Evolutionary conservation across 1,284 basidiomycete species (phyloP).

Genomic region (Marasmius tenuissimus): DNA sequence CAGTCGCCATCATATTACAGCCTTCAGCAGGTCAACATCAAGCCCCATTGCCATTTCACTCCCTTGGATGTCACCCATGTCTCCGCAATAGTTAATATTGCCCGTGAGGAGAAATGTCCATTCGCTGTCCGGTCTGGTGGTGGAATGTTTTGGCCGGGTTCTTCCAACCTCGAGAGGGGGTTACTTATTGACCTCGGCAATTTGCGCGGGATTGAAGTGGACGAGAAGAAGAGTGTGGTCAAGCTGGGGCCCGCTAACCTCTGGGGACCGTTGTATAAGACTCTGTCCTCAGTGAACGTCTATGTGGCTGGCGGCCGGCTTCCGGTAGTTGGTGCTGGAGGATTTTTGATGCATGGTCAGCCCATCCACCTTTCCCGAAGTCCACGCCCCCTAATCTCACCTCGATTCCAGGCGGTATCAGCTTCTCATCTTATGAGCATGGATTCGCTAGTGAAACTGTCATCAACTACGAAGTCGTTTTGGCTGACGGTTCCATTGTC

Average conservation of each 20-base stretch:
- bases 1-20: constrained; percentile 12
- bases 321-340: constrained; percentile 33
- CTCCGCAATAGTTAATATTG: constrained; percentile 10
- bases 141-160: constrained; percentile 12
- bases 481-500: background rate
- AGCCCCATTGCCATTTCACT: constrained; percentile 13
- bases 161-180: constrained; percentile 12
- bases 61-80: constrained; percentile 12
- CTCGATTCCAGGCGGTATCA: background rate
- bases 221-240: constrained; percentile 20
- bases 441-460: background rate
- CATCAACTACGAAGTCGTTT: background rate
- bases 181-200: constrained; percentile 28
- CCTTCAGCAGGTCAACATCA: constrained; percentile 10
- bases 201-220: constrained; percentile 26
- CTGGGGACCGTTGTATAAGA: constrained; percentile 36
- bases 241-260: constrained; percentile 32
- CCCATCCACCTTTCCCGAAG: background rate
- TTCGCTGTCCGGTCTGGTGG: constrained; percentile 21
- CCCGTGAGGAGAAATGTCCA: constrained; percentile 5
- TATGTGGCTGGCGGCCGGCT: constrained; percentile 35
- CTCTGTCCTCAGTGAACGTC: constrained; percentile 22
- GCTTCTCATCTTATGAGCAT: background rate
- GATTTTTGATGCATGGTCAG: constrained; percentile 31
- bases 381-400: background rate